phyloP scores from a whole-genome alignment of 2,329 filamentous ascomycete species.

The Ceratocystiopsis brevicomis region DNA sequence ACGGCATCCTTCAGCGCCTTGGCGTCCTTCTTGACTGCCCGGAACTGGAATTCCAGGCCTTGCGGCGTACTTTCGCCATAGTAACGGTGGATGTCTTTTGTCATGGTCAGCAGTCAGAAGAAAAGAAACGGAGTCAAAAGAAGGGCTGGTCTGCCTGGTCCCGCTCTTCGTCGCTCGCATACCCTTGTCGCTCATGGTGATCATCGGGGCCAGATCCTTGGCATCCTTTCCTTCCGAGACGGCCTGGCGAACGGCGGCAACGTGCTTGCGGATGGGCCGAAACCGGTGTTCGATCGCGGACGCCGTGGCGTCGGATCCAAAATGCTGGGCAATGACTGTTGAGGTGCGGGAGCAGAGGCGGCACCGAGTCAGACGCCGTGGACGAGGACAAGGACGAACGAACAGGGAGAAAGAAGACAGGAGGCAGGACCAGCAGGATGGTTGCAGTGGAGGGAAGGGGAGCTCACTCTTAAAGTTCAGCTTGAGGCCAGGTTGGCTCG shows the following conservation, averaged over 20 bases:
- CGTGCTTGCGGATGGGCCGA: conserved; percentile 25
- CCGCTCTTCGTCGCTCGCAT: conserved; percentile 5
- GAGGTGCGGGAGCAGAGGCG: not conserved
- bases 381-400: not conserved
- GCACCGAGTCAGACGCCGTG: not conserved
- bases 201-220: conserved; percentile 24
- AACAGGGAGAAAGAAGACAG: not conserved
- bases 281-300: conserved; percentile 32
- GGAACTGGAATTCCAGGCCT: conserved; percentile 43
- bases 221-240: conserved; percentile 21
- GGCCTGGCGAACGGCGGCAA: conserved; percentile 18
- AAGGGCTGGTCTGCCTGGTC: not conserved
- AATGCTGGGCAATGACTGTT: conserved; percentile 27
- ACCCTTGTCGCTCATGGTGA: conserved; percentile 22
- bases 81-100: conserved; percentile 43
- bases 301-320: conserved; percentile 29
- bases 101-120: not conserved
- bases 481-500: conserved; percentile 32
- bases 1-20: conserved; percentile 26
- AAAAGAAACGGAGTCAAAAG: not conserved
- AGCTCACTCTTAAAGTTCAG: conserved; percentile 43
- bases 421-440: conserved; percentile 1
- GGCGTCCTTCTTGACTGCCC: conserved; percentile 33
- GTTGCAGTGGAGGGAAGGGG: conserved; percentile 3
- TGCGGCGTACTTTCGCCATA: conserved; percentile 39